Evolutionary conservation across 345 rosid genomes (phyloP), one percentile per base, ranked within the genome.

Genomic region (Salix koriyanagi): DNA sequence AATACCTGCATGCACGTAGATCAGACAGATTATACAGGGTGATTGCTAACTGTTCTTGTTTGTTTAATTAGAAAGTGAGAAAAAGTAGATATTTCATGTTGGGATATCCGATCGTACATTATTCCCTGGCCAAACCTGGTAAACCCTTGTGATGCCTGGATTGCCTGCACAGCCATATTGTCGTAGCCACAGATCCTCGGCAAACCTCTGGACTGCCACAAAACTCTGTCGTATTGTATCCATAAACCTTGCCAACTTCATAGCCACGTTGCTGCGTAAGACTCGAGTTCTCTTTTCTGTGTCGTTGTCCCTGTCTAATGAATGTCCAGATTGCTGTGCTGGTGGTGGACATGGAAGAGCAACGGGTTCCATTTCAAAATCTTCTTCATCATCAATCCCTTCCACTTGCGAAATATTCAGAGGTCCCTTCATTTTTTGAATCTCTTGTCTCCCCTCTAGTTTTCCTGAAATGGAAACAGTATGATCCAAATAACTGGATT

Each of bases 81-180:
- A 13, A 14, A 44, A 14, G 50, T 41, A 41, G 44, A 41, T 41
- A 39, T 7, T 41, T 41, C 9, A 10, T 41, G 44, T 1, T 41
- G 44, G 44, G 9, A 41, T 46, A 14, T 46, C 4, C 0, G 16
- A 19, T 54, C 21, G 5, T 82, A 85, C 86, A 71, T 86, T 86
- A 37, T 86, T 86, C 32, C 86, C 88, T 8, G 83, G 83, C 88
- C 88, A 86, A 72, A 83, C 76, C 58, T 83, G 89, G 77, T 81
- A 84, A 36, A 74, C 65, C 77, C 80, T 75, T n/a, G 77, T 79
- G 68, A 32, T 41, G 14, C 77, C 79, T 2, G 84, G 78, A 65
- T 79, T 54, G 36, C 69, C 78, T 5, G 66, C 72, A 15, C 66
- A 73, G 6, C 69, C 61, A 32, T 65, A 76, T 30, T 26, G 71